A percentile compares a stretch with the other conserved stretches of the same genome.
phyloP scores from a whole-genome alignment of 768 basidiomycete genomes.

The Boletales sp. region DNA sequence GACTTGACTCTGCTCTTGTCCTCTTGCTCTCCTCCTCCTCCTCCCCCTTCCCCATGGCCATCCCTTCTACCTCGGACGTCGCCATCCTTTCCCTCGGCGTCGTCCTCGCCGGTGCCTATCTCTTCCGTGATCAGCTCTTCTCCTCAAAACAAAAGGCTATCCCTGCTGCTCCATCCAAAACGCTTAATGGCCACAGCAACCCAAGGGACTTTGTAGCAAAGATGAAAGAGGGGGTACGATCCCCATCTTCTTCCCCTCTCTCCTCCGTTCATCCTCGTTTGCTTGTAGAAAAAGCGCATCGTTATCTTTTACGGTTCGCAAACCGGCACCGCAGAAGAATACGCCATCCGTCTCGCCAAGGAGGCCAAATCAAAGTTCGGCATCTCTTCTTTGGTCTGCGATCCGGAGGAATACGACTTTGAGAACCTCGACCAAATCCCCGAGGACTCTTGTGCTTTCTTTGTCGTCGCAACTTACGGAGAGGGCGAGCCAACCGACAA shows the following conservation, averaged over 20 bases:
- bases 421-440: slow-evolving; percentile 92
- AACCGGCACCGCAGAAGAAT: slow-evolving; percentile 98
- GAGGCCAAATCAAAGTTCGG: slow-evolving; percentile 97
- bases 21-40: slow-evolving; percentile 14
- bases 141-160: slow-evolving; percentile 58
- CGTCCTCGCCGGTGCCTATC: slow-evolving; percentile 70
- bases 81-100: slow-evolving; percentile 71
- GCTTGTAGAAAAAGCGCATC: slow-evolving; percentile 83
- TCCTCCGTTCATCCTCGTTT: slow-evolving; percentile 3
- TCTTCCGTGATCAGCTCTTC: slow-evolving; percentile 82
- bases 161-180: slow-evolving; percentile 42
- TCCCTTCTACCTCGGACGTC: slow-evolving; percentile 66
- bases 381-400: slow-evolving; percentile 92
- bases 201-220: slow-evolving; percentile 93
- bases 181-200: slow-evolving; percentile 68
- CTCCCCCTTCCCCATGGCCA: slow-evolving; percentile 42
- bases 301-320: slow-evolving; percentile 99
- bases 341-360: slow-evolving; percentile 95
- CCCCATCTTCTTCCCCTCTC: slow-evolving; percentile 1
- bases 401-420: slow-evolving; percentile 99
- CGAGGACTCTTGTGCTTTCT: slow-evolving; percentile 83
- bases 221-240: slow-evolving; percentile 86
- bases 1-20: background rate
- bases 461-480: slow-evolving; percentile 97
- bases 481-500: slow-evolving; percentile 99